Base-by-base conservation (phyloP, 2,329 filamentous ascomycete species). In the Paraconiothyrium brasiliense region DNA sequence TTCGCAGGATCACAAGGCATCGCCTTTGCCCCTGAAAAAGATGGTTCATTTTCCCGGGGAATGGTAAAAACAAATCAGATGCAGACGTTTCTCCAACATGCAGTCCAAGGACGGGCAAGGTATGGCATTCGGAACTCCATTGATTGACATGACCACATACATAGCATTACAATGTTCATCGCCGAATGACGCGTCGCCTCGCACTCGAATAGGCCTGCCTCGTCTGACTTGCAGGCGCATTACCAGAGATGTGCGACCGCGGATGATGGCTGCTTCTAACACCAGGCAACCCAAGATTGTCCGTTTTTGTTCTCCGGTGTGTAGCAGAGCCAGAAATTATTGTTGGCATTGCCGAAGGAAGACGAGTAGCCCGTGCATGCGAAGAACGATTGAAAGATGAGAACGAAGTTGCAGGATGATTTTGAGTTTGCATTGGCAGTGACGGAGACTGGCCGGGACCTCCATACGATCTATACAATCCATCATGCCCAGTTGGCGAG, bases 241-340 rank as follows among this genome's bases (percentile, higher is more conserved):
- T 54, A 16, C 58, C 44, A 4, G 46, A 34, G 9, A 46, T 48
- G 8, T 52, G 58, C 2, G 30, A 30, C 30, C 60, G 60, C 9
- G 43, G 57, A 8, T 61, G 60, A 14, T 61, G 67, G 59, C 73
- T 72, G 61, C 70, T 74, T 10, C 71, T 66, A 0, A 73, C 67
- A 27, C 73, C 73, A 22, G 63, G 44, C n/a, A 57, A 64, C 46
- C 69, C 62, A 48, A 72, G 22, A 11, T 47, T 59, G 8, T 69
- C 61, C 64, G 62, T 68, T 39, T 71, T 64, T 20, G 63, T 49
- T 32, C 58, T 65, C 10, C 57, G 58, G n/a, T 60, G 68, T 46
- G 59, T 20, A 20, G 67, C 44, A 41, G 66, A 64, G 16, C 52
- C 50, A 14, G 65, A 52, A 16, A 67, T 32, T 22, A 62, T 60